Percentiles rank a stretch among this genome's conserved stretches.
phyloP scores from a whole-genome alignment of 2,329 filamentous ascomycete genomes.

The Ophiosphaerella herpotricha region DNA sequence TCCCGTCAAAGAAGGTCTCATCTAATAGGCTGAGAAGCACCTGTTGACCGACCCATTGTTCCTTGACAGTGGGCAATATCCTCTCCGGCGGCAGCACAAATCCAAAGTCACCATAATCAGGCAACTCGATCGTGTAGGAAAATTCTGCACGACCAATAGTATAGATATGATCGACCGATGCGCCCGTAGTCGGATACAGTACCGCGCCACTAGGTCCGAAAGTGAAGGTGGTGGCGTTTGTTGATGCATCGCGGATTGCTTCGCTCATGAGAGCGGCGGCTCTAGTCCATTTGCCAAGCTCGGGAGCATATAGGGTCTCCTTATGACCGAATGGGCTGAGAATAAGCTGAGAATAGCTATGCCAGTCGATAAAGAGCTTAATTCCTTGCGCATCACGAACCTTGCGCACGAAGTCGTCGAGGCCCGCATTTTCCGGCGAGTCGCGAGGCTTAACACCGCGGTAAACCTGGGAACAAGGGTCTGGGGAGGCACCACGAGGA shows the following conservation, averaged over 20 bases:
- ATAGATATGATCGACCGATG: constrained; percentile 50
- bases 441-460: constrained; percentile 32
- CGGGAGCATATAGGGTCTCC: constrained; percentile 53
- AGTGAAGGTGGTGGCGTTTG: constrained; percentile 42
- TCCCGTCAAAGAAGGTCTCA: constrained; percentile 34
- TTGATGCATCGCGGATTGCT: constrained; percentile 54
- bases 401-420: constrained; percentile 54
- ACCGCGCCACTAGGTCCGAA: constrained; percentile 60
- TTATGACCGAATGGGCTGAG: constrained; percentile 63
- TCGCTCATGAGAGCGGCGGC: constrained; percentile 54
- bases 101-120: constrained; percentile 53
- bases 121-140: constrained; percentile 54
- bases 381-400: constrained; percentile 54
- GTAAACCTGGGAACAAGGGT: constrained; percentile 40
- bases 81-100: constrained; percentile 56
- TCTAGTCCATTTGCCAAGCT: constrained; percentile 55
- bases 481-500: constrained; percentile 31
- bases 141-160: constrained; percentile 48
- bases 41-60: constrained; percentile 50
- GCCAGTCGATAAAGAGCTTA: constrained; percentile 67
- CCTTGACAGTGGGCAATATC: constrained; percentile 52
- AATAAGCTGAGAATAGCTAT: constrained; percentile 65
- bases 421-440: constrained; percentile 35
- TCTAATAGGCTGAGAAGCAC: constrained; percentile 29
- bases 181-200: constrained; percentile 60